A percentile compares a stretch with the other conserved stretches of the same genome.
Conservation (phyloP, 208 protist species). For the Leishmania braziliensis region DNA sequence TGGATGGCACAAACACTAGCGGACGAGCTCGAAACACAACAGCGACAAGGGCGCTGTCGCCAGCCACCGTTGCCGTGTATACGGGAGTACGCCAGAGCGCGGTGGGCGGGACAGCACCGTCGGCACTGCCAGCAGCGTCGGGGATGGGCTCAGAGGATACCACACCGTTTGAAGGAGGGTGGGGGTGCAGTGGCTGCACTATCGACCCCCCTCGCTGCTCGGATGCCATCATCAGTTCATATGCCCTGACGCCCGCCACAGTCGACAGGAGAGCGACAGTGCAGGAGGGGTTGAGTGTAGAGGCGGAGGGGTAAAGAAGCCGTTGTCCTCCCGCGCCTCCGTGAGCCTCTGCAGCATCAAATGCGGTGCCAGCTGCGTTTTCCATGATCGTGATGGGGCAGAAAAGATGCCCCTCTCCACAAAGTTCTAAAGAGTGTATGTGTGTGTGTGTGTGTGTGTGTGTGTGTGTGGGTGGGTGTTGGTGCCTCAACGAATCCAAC, state of each 20-base stretch:
- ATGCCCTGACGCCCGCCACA: slow-evolving; percentile 18
- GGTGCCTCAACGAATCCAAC: neutral
- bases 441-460: neutral
- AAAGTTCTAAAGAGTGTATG: neutral
- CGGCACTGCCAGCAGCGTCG: neutral
- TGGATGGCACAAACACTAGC: slow-evolving; percentile 14
- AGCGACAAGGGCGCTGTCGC: slow-evolving; percentile 57
- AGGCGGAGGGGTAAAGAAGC: slow-evolving; percentile 10
- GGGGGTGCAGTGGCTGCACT: neutral
- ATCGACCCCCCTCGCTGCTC: slow-evolving; percentile 1
- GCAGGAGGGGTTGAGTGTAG: slow-evolving; percentile 26
- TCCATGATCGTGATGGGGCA: neutral
- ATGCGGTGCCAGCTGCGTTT: neutral
- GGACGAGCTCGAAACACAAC: slow-evolving; percentile 48
- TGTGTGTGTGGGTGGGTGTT: neutral
- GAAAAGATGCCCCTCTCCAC: neutral
- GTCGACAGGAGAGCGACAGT: slow-evolving; percentile 27
- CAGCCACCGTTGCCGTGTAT: slow-evolving; percentile 46
- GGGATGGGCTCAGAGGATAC: neutral
- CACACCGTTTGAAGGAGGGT: neutral
- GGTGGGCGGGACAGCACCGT: neutral
- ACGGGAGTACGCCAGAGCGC: slow-evolving; percentile 44
- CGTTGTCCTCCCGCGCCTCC: neutral
- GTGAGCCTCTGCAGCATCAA: neutral
- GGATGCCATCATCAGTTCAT: slow-evolving; percentile 1